These are phyloP conservation scores for Emergomyces pasteurianus DNA, from an alignment of 2,329 filamentous ascomycete species.

Conservation along the genomic window DNA sequence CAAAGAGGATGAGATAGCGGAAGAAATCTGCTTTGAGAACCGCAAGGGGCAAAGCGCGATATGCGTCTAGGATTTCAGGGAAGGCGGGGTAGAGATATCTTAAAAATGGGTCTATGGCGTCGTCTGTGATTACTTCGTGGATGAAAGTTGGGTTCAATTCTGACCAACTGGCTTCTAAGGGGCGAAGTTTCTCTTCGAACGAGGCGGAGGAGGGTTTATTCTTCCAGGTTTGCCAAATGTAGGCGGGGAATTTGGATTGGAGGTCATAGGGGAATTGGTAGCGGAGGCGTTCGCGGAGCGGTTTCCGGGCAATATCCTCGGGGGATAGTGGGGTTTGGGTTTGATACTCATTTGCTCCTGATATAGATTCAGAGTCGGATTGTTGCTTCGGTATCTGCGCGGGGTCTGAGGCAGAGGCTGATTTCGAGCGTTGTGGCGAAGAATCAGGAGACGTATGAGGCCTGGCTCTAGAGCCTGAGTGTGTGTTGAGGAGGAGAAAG, in stretches of 20 bases:
- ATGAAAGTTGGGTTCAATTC: constrained; percentile 79
- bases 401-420: background rate
- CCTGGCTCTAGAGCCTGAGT: constrained; percentile 38
- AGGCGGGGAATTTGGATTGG: constrained; percentile 80
- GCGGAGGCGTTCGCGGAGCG: constrained; percentile 66
- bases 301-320: constrained; percentile 58
- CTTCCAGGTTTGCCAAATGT: constrained; percentile 99
- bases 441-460: background rate
- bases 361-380: background rate
- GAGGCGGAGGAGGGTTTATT: constrained; percentile 62
- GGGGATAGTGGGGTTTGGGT: constrained; percentile 46
- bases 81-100: constrained; percentile 75
- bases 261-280: constrained; percentile 93
- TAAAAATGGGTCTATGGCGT: constrained; percentile 68
- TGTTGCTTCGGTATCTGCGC: background rate
- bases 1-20: constrained; percentile 61
- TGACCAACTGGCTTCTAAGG: constrained; percentile 82
- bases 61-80: constrained; percentile 68
- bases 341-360: background rate
- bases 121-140: constrained; percentile 93
- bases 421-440: background rate
- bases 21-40: constrained; percentile 73
- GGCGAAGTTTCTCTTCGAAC: constrained; percentile 63
- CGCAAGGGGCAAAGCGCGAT: constrained; percentile 57
- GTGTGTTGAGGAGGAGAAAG: constrained; percentile 55